Percentiles rank a stretch among this genome's conserved stretches.
Evolutionary conservation across 2,329 filamentous ascomycete genomes (phyloP).

Genomic region (Venturia pyrina): DNA sequence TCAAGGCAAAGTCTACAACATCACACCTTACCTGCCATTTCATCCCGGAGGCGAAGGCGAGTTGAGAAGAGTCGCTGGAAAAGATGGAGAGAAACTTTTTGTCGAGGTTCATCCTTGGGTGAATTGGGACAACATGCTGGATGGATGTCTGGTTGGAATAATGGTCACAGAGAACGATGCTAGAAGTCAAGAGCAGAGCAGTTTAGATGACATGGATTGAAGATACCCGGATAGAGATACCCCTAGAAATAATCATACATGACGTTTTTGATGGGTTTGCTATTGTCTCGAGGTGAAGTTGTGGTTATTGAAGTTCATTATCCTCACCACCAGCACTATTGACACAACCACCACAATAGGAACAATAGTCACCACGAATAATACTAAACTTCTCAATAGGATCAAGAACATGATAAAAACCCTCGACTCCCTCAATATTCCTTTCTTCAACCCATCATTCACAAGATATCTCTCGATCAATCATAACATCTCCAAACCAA

Average conservation of each 20-base stretch:
- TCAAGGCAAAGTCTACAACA: slow-evolving; percentile 87
- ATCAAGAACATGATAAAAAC: too few species aligned
- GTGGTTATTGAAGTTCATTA: not conserved
- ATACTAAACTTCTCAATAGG: not conserved
- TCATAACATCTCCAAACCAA: too few species aligned
- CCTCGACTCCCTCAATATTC: too few species aligned
- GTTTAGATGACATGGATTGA: slow-evolving; percentile 13
- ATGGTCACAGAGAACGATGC: slow-evolving; percentile 12
- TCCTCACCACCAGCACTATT: not conserved
- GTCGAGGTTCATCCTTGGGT: slow-evolving; percentile 58
- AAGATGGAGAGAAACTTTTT: slow-evolving; percentile 56
- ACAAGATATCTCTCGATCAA: too few species aligned
- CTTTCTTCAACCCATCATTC: not conserved
- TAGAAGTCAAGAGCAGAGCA: not conserved
- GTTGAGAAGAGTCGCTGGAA: slow-evolving; percentile 66
- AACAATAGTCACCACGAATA: not conserved
- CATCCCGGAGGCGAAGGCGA: slow-evolving; percentile 81
- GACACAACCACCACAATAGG: not conserved
- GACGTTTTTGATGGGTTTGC: not conserved
- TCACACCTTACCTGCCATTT: slow-evolving; percentile 79
- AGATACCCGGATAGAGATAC: slow-evolving; percentile 1
- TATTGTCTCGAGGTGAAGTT: not conserved
- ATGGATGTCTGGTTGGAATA: slow-evolving; percentile 49
- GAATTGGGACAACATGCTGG: slow-evolving; percentile 57
- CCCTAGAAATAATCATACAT: not conserved